phyloP scores from a whole-genome alignment of 2,329 filamentous ascomycete species.

The Bipolaris cookei region DNA sequence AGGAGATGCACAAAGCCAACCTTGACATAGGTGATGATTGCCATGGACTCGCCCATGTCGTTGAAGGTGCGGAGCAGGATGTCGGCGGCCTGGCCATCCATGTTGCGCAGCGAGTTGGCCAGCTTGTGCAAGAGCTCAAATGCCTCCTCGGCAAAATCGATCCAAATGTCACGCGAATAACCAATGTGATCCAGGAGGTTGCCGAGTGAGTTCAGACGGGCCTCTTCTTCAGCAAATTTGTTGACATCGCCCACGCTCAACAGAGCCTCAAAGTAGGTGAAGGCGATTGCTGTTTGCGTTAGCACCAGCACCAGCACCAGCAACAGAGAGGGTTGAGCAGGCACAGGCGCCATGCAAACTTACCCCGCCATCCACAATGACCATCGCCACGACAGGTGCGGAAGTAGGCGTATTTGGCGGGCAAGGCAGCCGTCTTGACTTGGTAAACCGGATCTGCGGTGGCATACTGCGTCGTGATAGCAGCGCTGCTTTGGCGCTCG shows the following conservation, averaged over 20 bases:
- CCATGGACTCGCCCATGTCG: slow-evolving; percentile 67
- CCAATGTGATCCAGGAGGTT: slow-evolving; percentile 73
- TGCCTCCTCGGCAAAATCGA: slow-evolving; percentile 83
- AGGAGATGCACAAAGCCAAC: slow-evolving; percentile 48
- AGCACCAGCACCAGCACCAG: slow-evolving; percentile 26
- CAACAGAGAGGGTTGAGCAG: neutral
- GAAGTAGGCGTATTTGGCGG: slow-evolving; percentile 84
- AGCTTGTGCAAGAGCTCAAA: slow-evolving; percentile 71
- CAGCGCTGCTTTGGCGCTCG: slow-evolving; percentile 74
- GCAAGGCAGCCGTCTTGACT: slow-evolving; percentile 83
- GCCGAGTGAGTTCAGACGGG: slow-evolving; percentile 73
- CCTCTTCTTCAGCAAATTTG: slow-evolving; percentile 72
- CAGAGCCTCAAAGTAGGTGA: slow-evolving; percentile 89
- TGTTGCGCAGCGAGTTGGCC: slow-evolving; percentile 60
- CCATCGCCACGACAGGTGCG: slow-evolving; percentile 89
- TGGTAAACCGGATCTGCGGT: slow-evolving; percentile 85
- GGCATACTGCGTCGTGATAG: slow-evolving; percentile 84
- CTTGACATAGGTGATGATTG: slow-evolving; percentile 83
- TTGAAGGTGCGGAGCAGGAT: slow-evolving; percentile 75
- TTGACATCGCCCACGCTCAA: slow-evolving; percentile 69
- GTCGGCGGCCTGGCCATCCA: slow-evolving; percentile 59
- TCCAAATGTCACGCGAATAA: slow-evolving; percentile 72
- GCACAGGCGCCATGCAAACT: slow-evolving; percentile 42
- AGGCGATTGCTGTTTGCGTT: slow-evolving; percentile 75
- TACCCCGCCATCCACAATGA: slow-evolving; percentile 98